Base-by-base conservation (phyloP, 805 yeast genomes). In the Starmerella cellae region DNA sequence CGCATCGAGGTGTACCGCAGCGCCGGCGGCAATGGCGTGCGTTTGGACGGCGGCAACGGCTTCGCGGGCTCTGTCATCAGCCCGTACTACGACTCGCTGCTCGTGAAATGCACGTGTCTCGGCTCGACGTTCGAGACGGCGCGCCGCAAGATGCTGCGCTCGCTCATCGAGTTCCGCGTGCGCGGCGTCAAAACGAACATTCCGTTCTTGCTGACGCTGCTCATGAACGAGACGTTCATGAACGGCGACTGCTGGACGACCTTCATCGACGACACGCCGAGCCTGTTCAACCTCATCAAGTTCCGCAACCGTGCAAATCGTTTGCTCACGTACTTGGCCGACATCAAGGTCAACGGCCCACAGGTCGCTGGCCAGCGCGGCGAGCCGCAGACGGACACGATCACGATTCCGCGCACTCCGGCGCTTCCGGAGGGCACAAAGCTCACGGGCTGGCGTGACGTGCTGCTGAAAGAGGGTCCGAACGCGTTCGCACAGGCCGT, bases 171-270 rank as follows among this genome's bases (percentile, higher is more conserved):
- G 68, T 91, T 91, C 68, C 80, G 98, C 73, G 84, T 91, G 58
- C 80, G 98, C 70, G 99, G 99, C 62, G 98, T 91, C 56, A 91
- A 91, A 71, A 91, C 98, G 45, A 91, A 91, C 67, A 93, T 91
- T 54, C 97, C 98, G 26, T 91, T 91, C 71, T 68, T 91, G 64
- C 71, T 91, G 57, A 91, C 97, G 14, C 64, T 91, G 50, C 71
- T 91, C 59, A 91, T 96, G 47, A 78, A 91, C 63, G 88, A 81
- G 43, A 82, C 87, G 19, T 88, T 88, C 58, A 78, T 84, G 55
- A 59, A 63, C 37, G 95, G 95, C 59, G 70, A 74, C 52, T 91
- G 95, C 68, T 88, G 98, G 98, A 88, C 98, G 44, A 88, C 98
- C 20, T 88, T 88, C 58, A 91, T 88, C 58, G 98, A 88, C 62